Evolutionary conservation across 495 filamentous ascomycete genomes (phyloP).

Genomic region (Rostrohypoxylon terebratum): DNA sequence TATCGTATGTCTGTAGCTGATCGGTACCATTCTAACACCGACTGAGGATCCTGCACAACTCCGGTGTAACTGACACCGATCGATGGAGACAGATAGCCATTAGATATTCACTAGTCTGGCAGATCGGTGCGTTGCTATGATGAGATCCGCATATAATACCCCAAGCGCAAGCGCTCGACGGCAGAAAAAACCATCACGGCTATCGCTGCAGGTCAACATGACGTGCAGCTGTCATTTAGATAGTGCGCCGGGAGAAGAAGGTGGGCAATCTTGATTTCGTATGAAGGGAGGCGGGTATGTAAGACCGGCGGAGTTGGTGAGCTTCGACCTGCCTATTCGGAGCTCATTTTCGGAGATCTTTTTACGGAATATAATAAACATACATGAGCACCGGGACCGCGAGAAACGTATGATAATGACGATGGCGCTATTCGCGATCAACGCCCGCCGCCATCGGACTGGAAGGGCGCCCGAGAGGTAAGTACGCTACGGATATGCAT

Average conservation of each 20-base stretch:
- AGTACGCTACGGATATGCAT: neutral
- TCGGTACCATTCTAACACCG: conserved; percentile 25
- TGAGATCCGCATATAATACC: neutral
- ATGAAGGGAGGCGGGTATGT: conserved; percentile 24
- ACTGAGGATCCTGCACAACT: conserved; percentile 13
- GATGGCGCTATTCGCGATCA: conserved; percentile 19
- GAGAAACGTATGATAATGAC: conserved; percentile 37
- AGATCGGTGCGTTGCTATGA: conserved; percentile 21
- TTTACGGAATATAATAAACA: conserved; percentile 21
- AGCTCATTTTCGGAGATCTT: conserved; percentile 29
- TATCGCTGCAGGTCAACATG: conserved; percentile 27
- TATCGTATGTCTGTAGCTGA: conserved; percentile 21
- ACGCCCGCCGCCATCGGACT: conserved; percentile 11
- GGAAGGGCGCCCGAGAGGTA: neutral
- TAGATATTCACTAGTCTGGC: conserved; percentile 17
- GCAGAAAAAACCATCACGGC: conserved; percentile 1
- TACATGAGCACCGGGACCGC: neutral
- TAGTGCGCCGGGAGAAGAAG: conserved; percentile 30
- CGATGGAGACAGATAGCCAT: conserved; percentile 3
- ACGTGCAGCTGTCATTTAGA: conserved; percentile 33
- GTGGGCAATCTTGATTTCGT: conserved; percentile 20
- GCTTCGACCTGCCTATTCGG: conserved; percentile 44
- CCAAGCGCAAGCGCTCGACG: neutral
- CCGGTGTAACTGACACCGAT: conserved; percentile 8
- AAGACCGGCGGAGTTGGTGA: conserved; percentile 16